Base-by-base conservation (phyloP, 2,329 filamentous ascomycete genomes). In the Hansfordia pulvinata region DNA sequence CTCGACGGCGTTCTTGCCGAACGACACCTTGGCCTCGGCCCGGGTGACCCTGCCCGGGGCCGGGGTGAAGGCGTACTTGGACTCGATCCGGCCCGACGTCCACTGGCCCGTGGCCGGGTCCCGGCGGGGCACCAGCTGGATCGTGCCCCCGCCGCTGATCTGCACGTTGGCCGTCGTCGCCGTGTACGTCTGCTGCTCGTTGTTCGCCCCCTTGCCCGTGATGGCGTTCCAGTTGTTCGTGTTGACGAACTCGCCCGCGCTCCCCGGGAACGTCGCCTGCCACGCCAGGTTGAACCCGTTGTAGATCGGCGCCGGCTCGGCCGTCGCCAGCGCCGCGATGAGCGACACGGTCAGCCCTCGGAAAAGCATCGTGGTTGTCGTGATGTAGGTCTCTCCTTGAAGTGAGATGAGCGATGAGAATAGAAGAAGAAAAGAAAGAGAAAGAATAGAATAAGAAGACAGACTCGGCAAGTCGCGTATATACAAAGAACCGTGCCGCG, bases 21-120 rank as follows among this genome's bases (percentile, higher is more conserved):
- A 60, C 6, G 60, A 54, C 27, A 67, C 46, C 20, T 43, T 43
- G 10, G 55, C 53, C 43, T 66, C 58, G 25, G 55, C 50, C 17
- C 59, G 40, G 18, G 62, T 61, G 23, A 42, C 37, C 19, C 45
- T 46, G 24, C 56, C 58, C 2, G 50, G 39, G 10, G 44, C 24
- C 1, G 62, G 59, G 2, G 53, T 56, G 46, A 60, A 65, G 4
- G 53, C 47, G 38, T 57, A 54, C 31, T 46, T 55, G 33, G 53
- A 55, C 47, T 67, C 62, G 38, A 67, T 43, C 13, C 62, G 56
- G 10, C 56, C 62, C 6, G 61, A 65, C 0, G 60, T 64, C 62
- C 62, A 67, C 10, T 47, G 36, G 5, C 53, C 50, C 8, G 42
- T 38, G 25, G 42, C 28, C 20, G 9, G 4, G 14, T 54, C 45